phyloP scores from a whole-genome alignment of 2,329 filamentous ascomycete genomes.

The Pseudopyricularia javanii region DNA sequence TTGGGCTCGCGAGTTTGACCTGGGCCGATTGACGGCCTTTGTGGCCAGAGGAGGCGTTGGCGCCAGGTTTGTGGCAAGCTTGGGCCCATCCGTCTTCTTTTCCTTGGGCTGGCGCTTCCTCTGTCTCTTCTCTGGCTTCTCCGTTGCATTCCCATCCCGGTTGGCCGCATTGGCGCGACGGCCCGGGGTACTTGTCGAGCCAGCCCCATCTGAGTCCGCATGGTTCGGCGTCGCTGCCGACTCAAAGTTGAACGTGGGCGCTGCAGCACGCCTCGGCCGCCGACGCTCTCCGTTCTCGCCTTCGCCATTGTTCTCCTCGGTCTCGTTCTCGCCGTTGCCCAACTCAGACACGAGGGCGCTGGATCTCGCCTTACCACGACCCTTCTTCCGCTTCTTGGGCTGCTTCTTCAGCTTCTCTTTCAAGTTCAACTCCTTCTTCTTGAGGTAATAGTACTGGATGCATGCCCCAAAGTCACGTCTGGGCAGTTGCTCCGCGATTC shows the following conservation, averaged over 20 bases:
- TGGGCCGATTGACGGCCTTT: constrained; percentile 34
- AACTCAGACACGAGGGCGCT: constrained; percentile 56
- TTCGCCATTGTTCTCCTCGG: constrained; percentile 41
- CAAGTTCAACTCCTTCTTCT: constrained; percentile 62
- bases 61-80: constrained; percentile 29
- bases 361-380: constrained; percentile 44
- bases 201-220: constrained; percentile 47
- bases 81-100: constrained; percentile 24
- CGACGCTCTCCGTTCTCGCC: constrained; percentile 49
- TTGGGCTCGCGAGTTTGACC: constrained; percentile 38
- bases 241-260: constrained; percentile 61
- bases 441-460: constrained; percentile 79
- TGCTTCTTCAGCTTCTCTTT: constrained; percentile 64
- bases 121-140: constrained; percentile 30
- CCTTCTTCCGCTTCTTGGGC: constrained; percentile 44
- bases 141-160: constrained; percentile 28
- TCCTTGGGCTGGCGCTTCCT: constrained; percentile 27
- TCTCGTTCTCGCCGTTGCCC: constrained; percentile 45
- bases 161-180: constrained; percentile 27
- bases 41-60: constrained; percentile 25
- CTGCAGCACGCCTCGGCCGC: constrained; percentile 50
- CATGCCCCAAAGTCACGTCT: constrained; percentile 64
- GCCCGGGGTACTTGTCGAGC: constrained; percentile 44
- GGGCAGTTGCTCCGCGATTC: constrained; percentile 55
- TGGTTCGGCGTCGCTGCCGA: constrained; percentile 17